These are phyloP conservation scores for Tricholoma bakamatsutake DNA, from an alignment of 768 basidiomycete species.

Conservation along the genomic window DNA sequence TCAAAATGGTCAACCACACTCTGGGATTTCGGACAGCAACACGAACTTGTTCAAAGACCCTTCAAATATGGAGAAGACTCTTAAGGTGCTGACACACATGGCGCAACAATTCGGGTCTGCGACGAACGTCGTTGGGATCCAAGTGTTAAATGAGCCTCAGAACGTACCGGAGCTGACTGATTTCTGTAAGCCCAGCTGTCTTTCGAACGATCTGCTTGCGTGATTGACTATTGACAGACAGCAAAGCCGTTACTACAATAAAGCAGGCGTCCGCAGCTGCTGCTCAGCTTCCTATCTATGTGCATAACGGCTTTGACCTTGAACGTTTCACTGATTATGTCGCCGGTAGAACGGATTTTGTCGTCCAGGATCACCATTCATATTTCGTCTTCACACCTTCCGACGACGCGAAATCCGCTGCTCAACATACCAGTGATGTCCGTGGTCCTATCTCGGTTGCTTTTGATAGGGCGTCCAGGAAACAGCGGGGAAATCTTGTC, in stretches of 20 bases:
- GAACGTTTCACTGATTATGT: conserved; percentile 44
- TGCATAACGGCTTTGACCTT: conserved; percentile 66
- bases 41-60: conserved; percentile 41
- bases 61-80: conserved; percentile 45
- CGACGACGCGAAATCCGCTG: conserved; percentile 45
- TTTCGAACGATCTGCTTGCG: conserved; percentile 7
- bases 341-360: conserved; percentile 48
- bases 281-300: conserved; percentile 49
- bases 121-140: conserved; percentile 55
- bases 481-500: conserved; percentile 45
- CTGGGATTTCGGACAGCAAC: conserved; percentile 52
- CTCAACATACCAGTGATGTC: conserved; percentile 52
- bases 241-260: conserved; percentile 43
- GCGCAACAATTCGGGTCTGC: conserved; percentile 33
- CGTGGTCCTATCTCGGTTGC: conserved; percentile 30
- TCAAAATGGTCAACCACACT: conserved; percentile 69
- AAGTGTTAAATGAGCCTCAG: conserved; percentile 55
- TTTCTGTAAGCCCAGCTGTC: conserved; percentile 33
- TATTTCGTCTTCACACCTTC: conserved; percentile 60
- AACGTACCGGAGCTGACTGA: conserved; percentile 40
- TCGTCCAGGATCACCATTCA: conserved; percentile 71
- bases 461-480: conserved; percentile 19
- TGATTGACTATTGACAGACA: conserved; percentile 31
- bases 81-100: conserved; percentile 43
- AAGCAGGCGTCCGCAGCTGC: conserved; percentile 33